A percentile compares a stretch with the other conserved stretches of the same genome.
Evolutionary conservation across 2,329 filamentous ascomycete genomes (phyloP).

Genomic region (Orbilia blumenaviensis): DNA sequence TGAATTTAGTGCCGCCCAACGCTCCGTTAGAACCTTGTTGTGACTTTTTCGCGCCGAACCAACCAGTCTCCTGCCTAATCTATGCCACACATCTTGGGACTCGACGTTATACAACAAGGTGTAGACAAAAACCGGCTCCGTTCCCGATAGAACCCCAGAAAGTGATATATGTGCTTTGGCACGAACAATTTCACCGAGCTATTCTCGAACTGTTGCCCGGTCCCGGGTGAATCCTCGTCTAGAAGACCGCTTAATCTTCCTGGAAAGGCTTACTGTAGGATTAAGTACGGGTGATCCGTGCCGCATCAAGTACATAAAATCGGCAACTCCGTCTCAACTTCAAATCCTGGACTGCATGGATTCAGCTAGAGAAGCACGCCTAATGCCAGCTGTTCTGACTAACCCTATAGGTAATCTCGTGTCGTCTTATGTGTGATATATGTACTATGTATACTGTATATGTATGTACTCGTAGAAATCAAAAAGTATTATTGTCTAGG

Average conservation of each 20-base stretch:
- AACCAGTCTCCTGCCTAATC: not conserved
- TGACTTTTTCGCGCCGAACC: not conserved
- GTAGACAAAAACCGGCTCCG: not conserved
- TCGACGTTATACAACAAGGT: not conserved
- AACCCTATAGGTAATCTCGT: not conserved
- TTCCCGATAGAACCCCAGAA: not conserved
- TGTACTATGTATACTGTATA: not conserved
- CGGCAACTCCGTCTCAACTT: constrained; percentile 1
- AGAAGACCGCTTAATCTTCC: not conserved
- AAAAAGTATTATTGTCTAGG: no score
- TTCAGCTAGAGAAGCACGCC: not conserved
- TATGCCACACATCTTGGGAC: not conserved
- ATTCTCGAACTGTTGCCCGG: not conserved
- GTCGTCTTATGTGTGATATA: no score
- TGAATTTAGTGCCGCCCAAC: not conserved
- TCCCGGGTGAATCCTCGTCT: not conserved
- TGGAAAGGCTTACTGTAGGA: not conserved
- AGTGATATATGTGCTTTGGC: not conserved
- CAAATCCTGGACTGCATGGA: not conserved
- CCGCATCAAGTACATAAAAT: not conserved
- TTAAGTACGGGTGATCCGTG: not conserved
- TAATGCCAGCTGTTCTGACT: not conserved
- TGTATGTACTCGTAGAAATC: not conserved
- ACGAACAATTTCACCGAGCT: not conserved
- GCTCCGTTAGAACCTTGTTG: not conserved